Base-by-base conservation (phyloP, 768 basidiomycete species). In the Agaricus sinodeliciosus region DNA sequence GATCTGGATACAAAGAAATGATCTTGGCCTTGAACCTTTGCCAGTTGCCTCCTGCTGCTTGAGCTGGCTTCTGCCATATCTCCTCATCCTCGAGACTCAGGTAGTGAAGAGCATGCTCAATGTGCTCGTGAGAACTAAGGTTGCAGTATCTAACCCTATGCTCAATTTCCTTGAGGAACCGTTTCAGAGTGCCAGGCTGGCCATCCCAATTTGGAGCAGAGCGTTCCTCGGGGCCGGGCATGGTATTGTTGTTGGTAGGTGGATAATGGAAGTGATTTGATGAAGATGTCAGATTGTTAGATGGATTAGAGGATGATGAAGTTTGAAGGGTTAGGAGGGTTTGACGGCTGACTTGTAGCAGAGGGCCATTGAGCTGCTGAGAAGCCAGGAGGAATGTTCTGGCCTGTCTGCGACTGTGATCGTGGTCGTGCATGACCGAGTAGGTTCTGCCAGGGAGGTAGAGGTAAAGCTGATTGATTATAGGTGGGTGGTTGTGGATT, bases 201-300 rank as follows among this genome's bases (percentile, higher is more conserved):
- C 52, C 43, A 31, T 54, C 57, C 43, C 50, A 57, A 19, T 54
- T 45, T 7, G 53, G 57, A 2, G 57, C 57, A 7, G 18, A 13
- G 9, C 41, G 9, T 18, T 43, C 41, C 6, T 12, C 18, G 3
- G 41, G 41, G 16, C 41, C 12, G 41, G 41, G 41, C 41, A 43
- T 43, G 12, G 0, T 4, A 11, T 13, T 7, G 12, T 5, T 43
- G 3, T 19, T 19, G 5, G 41, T 5, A n/a, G 41, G 41, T n/a
- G 41, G 41, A 26, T 43, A 8, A 18, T 19, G 18, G 41, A 26
- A 26, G 41, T 26, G 25, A n/a, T n/a, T 43, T 16, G 9, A 19
- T 8, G 18, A 43, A n/a, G n/a, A n/a, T n/a, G n/a, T n/a, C n/a
- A 26, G 18, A 6, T n/a, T 15, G 39, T 40, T 19, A 19, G 39